Conservation (phyloP, 805 yeast genomes). For the Candida ficus region DNA sequence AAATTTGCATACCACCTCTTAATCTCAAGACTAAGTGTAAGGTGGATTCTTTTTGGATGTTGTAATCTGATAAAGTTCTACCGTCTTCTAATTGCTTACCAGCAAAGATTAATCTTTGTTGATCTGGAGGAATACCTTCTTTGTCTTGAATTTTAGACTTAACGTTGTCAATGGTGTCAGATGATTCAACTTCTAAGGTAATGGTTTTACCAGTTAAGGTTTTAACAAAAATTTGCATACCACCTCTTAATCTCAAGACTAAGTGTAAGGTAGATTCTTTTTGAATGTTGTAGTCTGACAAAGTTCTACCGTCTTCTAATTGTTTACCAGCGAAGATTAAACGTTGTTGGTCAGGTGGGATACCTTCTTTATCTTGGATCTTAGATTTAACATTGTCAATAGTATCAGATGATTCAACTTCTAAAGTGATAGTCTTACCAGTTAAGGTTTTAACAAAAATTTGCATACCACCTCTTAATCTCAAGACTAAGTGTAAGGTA, state of each 20-base stretch:
- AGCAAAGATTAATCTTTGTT: conserved; percentile 90
- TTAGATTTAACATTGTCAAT: conserved; percentile 93
- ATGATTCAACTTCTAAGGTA: conserved; percentile 91
- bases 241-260: conserved; percentile 87
- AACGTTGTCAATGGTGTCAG: conserved; percentile 92
- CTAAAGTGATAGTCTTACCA: conserved; percentile 45
- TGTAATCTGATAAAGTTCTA: conserved; percentile 88
- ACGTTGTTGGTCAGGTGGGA: conserved; percentile 96
- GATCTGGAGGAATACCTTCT: conserved; percentile 99
- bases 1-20: conserved; percentile 89
- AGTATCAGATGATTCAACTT: conserved; percentile 91
- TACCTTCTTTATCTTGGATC: conserved; percentile 95
- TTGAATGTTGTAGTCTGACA: conserved; percentile 93
- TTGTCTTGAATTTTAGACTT: conserved; percentile 94
- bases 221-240: conserved; percentile 91
- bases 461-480: conserved; percentile 88
- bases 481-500: conserved; percentile 75
- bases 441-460: conserved; percentile 96
- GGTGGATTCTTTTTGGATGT: conserved; percentile 91
- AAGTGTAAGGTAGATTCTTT: conserved; percentile 86
- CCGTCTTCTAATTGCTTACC: conserved; percentile 96
- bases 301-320: conserved; percentile 91
- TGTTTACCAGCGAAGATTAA: conserved; percentile 95
- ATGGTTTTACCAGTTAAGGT: conserved; percentile 97
- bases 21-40: conserved; percentile 78